phyloP scores from a whole-genome alignment of 2,329 filamentous ascomycete genomes.

The Phoma sp. region DNA sequence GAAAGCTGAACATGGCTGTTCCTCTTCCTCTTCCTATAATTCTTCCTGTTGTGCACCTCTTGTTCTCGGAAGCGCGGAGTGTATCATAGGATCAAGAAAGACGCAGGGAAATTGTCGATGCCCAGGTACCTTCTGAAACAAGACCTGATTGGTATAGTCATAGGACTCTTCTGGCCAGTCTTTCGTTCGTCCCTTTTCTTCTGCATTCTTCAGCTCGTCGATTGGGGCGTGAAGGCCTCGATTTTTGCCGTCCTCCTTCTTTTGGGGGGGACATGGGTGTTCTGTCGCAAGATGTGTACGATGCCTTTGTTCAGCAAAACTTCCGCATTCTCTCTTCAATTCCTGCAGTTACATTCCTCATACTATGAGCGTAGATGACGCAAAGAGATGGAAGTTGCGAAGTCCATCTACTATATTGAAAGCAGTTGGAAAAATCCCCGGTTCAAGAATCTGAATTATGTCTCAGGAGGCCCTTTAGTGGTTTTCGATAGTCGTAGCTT shows the following conservation, averaged over 20 bases:
- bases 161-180: conserved; percentile 60
- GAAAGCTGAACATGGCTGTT: conserved; percentile 44
- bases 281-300: conserved; percentile 18
- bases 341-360: too few relatives aligned
- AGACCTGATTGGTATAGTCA: conserved; percentile 55
- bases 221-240: conserved; percentile 51
- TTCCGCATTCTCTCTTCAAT: too few relatives aligned
- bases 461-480: too few relatives aligned
- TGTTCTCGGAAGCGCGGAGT: conserved; percentile 14
- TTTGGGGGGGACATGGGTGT: conserved; percentile 51
- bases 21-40: conserved; percentile 21
- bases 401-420: too few relatives aligned
- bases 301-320: too few relatives aligned
- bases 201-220: conserved; percentile 40
- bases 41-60: conserved; percentile 17
- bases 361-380: too few relatives aligned
- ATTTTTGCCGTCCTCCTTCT: conserved; percentile 52
- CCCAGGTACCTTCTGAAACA: conserved; percentile 47
- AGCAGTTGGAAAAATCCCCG: too few relatives aligned
- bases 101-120: conserved; percentile 55
- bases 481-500: too few relatives aligned
- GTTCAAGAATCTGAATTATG: too few relatives aligned
- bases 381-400: too few relatives aligned
- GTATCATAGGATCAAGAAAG: conserved; percentile 57
- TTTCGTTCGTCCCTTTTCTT: conserved; percentile 52